Base-by-base conservation (phyloP, 2,329 filamentous ascomycete genomes). In the Fusarium falciforme region DNA sequence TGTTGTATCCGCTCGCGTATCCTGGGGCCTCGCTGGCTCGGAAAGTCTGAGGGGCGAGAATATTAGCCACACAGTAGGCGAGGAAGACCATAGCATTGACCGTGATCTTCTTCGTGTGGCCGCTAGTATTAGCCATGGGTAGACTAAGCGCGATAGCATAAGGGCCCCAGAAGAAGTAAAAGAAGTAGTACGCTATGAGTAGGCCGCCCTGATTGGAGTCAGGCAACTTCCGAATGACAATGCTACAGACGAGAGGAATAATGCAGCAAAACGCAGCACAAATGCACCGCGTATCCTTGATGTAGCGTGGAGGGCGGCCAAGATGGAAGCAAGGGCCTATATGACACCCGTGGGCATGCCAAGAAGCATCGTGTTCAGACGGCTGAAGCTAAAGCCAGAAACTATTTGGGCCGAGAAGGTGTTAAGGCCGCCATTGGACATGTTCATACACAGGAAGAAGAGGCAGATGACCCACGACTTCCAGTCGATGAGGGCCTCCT, bases 101-200 rank as follows among this genome's bases (percentile, higher is more conserved):
- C 1, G 25, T 54, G 16, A 55, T 33, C 25, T 61, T 66, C 33
- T 66, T 66, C 20, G 64, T 66, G 11, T 55, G 42, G 4, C 64
- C 64, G 14, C 55, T 47, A 2, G 64, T 66, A 57, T 66, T 66
- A 2, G 64, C 64, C 64, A 49, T 33, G 7, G 64, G 55, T 3
- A 66, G 35, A 33, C 25, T 35, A 9, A 20, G 17, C 8, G 17
- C 20, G 10, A 42, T 11, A 20, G 17, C 38, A 2, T 42, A 42
- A 4, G 38, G 38, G 17, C 17, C 38, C 38, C 38, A 42, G 38
- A n/a, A 42, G 8, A 20, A 42, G 38, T 42, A 42, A 17, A 42
- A 42, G 20, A 20, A 17, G 5, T 42, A 42, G 38, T 42, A 42
- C 11, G 38, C 38, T 42, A 8, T 20, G 38, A 42, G 17, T 2